These are phyloP conservation scores for Aspergillus cristatus DNA, from an alignment of 495 filamentous ascomycete genomes.

Conservation along the genomic window DNA sequence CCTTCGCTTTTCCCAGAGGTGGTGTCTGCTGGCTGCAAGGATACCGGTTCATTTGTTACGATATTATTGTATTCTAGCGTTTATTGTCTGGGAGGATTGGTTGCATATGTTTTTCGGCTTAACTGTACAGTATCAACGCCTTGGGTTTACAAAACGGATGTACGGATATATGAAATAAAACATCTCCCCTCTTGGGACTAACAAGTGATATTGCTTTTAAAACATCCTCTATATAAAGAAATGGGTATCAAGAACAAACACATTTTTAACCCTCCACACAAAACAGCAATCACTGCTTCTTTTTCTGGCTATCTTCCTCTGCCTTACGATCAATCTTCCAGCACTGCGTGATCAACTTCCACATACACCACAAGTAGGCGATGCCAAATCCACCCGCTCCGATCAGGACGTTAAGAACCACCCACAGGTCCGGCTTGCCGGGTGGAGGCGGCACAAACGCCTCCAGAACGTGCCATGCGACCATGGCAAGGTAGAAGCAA, in stretches of 20 bases:
- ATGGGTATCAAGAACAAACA: conserved; percentile 5
- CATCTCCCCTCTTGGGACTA: no score
- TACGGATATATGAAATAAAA: no score
- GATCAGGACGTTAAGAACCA: conserved; percentile 78
- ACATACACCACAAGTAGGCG: conserved; percentile 85
- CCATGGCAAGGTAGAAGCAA: conserved; percentile 66
- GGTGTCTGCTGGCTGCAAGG: no score
- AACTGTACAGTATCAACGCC: no score
- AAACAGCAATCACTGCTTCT: conserved; percentile 23
- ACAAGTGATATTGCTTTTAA: no score
- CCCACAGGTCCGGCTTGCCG: conserved; percentile 85
- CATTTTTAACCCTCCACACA: no score
- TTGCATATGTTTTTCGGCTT: not conserved
- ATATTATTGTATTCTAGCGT: conserved; percentile 18
- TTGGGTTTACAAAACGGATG: no score
- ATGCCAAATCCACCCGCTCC: conserved; percentile 77
- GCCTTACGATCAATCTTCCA: conserved; percentile 17
- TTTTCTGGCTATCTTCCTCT: conserved; percentile 27
- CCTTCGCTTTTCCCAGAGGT: no score
- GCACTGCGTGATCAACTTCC: conserved; percentile 57
- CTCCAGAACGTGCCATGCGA: conserved; percentile 71
- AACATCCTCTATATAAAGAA: not conserved
- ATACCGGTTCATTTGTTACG: conserved; percentile 8
- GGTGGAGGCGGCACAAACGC: conserved; percentile 53
- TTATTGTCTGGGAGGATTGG: conserved; percentile 7